Evolutionary conservation across 331 rosid species (phyloP).

Genomic region (Pyracantha coccinea): DNA sequence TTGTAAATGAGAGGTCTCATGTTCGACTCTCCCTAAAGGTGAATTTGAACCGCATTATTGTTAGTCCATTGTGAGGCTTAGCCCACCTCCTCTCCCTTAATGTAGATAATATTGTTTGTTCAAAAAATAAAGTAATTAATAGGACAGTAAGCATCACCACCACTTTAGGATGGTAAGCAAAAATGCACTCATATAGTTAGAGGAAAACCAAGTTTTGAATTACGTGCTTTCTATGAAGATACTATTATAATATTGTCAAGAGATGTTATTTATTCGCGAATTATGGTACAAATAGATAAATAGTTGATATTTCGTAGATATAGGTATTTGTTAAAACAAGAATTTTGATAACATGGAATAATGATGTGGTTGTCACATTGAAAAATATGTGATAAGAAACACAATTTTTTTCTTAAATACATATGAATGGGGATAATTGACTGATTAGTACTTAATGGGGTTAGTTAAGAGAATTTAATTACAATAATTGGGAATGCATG

Average conservation of each 20-base stretch:
- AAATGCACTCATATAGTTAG: too few species aligned
- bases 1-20: too few species aligned
- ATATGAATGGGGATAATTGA: background rate
- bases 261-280: too few species aligned
- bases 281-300: too few species aligned
- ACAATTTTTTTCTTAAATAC: background rate
- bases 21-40: rapidly evolving
- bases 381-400: background rate
- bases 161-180: too few species aligned
- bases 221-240: background rate
- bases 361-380: background rate
- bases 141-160: too few species aligned
- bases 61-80: too few species aligned
- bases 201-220: background rate
- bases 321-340: background rate
- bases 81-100: rapidly evolving
- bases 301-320: too few species aligned
- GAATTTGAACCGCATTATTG: too few species aligned
- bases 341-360: background rate
- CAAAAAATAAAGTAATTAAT: too few species aligned
- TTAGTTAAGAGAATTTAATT: background rate
- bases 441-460: background rate
- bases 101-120: too few species aligned
- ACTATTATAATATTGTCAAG: too few species aligned
- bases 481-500: background rate